Percentiles rank a stretch among this genome's conserved stretches.
Evolutionary conservation across 2,329 filamentous ascomycete genomes (phyloP).

Genomic region (Neonectria ditissima): DNA sequence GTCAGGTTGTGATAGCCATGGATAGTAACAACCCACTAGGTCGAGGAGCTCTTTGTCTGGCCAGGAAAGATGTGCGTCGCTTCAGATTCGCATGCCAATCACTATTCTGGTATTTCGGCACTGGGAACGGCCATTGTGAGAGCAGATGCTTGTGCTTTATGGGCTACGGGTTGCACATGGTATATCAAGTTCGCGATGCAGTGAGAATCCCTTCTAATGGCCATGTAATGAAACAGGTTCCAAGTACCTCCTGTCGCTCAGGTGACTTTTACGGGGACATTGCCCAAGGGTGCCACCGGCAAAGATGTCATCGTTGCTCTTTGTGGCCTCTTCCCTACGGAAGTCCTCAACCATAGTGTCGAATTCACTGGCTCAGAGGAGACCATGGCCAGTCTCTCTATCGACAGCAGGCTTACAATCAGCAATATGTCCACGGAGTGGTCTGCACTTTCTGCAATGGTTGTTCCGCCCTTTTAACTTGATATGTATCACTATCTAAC

Average conservation of each 20-base stretch:
- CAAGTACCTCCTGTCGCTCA: constrained; percentile 85
- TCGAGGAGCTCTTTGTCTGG: constrained; percentile 60
- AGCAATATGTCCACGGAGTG: constrained; percentile 84
- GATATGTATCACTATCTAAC: no score
- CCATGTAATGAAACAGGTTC: no score
- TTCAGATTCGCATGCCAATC: no score
- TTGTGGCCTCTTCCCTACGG: constrained; percentile 82
- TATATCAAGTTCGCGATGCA: no score
- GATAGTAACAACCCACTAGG: no score
- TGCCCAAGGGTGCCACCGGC: constrained; percentile 79
- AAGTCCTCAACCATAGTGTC: constrained; percentile 88
- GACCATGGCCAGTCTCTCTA: constrained; percentile 71
- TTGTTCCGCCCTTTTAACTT: background rate
- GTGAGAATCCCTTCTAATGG: no score
- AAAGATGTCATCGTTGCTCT: constrained; percentile 28
- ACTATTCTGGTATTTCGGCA: no score
- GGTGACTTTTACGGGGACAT: constrained; percentile 77
- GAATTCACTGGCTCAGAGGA: constrained; percentile 84
- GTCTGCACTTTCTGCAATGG: constrained; percentile 67
- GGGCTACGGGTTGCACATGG: constrained; percentile 87
- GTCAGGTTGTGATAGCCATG: no score
- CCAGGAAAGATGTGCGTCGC: constrained; percentile 85
- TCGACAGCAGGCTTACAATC: constrained; percentile 79
- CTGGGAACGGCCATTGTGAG: constrained; percentile 83
- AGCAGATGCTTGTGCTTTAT: constrained; percentile 86